phyloP scores from a whole-genome alignment of 352 stramenopile species.

The Phytophthora crassamura region DNA sequence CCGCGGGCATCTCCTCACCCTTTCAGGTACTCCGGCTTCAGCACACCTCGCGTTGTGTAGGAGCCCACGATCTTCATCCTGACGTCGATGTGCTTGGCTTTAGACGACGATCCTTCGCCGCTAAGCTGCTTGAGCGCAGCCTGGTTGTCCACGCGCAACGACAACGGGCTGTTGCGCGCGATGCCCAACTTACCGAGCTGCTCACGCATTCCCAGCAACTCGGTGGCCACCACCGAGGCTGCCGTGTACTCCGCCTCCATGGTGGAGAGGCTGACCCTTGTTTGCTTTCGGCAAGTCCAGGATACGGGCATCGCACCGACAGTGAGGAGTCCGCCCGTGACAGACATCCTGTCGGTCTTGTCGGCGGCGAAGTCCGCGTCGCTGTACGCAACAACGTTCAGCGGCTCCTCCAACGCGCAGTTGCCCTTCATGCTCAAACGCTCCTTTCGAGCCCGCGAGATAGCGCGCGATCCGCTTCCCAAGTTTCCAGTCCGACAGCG shows the following conservation, averaged over 20 bases:
- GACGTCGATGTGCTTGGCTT: slow-evolving; percentile 26
- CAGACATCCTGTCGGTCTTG: slow-evolving; percentile 27
- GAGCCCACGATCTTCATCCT: slow-evolving; percentile 17
- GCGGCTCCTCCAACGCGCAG: no score
- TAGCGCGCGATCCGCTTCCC: slow-evolving; percentile 16
- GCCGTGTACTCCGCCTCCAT: slow-evolving; percentile 31
- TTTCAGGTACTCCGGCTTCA: slow-evolving; percentile 12
- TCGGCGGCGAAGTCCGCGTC: slow-evolving; percentile 36
- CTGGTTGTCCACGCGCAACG: slow-evolving; percentile 16
- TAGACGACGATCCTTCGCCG: neutral
- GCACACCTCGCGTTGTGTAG: neutral
- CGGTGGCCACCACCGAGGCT: slow-evolving; percentile 6
- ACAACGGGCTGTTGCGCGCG: neutral
- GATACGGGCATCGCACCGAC: slow-evolving; percentile 16
- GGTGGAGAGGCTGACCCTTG: slow-evolving; percentile 15
- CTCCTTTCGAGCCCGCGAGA: no score
- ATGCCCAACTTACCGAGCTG: slow-evolving; percentile 9
- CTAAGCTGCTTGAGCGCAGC: neutral
- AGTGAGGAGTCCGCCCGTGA: slow-evolving; percentile 20
- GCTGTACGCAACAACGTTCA: slow-evolving; percentile 19
- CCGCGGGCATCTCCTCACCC: slow-evolving; percentile 12
- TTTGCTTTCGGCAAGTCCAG: slow-evolving; percentile 24
- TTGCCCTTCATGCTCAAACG: no score
- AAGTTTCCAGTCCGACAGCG: slow-evolving; percentile 10
- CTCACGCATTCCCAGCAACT: slow-evolving; percentile 22